Base-by-base conservation (phyloP, 805 yeast genomes). In the Kuraishia hungarica region DNA sequence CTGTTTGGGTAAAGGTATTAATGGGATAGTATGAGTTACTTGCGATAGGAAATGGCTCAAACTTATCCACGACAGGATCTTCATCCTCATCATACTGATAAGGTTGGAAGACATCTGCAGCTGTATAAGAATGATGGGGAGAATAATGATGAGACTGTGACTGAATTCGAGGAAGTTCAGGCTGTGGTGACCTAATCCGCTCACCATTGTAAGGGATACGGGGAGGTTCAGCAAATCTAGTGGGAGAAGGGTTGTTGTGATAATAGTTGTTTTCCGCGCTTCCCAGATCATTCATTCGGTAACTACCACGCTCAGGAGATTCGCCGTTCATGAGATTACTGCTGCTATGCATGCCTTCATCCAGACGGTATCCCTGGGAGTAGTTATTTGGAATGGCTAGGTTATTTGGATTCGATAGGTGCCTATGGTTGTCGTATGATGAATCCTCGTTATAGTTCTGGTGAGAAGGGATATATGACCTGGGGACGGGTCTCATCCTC, bases 11-110 rank as follows among this genome's bases (percentile, higher is more conserved):
- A n/a, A 21, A 47, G 26, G 50, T 20, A 48, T 69, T 69, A 22
- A 69, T 53, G 11, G 71, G 72, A 50, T 68, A 69, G 56, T 62
- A 70, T 2, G 72, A 67, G 53, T 68, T 68, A 13, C 63, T 62
- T 22, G 65, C 56, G 6, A 59, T 63, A 1, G 73, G 74, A 52
- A 69, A 71, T 15, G 73, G 73, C 1, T 63, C 67, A 59, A 70
- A 70, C n/a, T 63, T 62, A 17, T 60, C 54, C 15, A 60, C 64
- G 28, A 48, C 52, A 0, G 59, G 58, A 20, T 59, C 64, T 2
- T 61, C 66, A 20, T 61, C 67, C 2, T 63, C 67, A 46, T 62
- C 66, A 50, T 57, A 57, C 21, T 65, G 62, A 51, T 67, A 67
- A 11, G 56, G 55, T 39, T 55, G 56, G 51, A 57, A 57, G 13